Percentiles rank a stretch among this genome's conserved stretches.
These are phyloP conservation scores for Lagerstroemia speciosa DNA, from an alignment of 345 rosid species.

Conservation along the genomic window DNA sequence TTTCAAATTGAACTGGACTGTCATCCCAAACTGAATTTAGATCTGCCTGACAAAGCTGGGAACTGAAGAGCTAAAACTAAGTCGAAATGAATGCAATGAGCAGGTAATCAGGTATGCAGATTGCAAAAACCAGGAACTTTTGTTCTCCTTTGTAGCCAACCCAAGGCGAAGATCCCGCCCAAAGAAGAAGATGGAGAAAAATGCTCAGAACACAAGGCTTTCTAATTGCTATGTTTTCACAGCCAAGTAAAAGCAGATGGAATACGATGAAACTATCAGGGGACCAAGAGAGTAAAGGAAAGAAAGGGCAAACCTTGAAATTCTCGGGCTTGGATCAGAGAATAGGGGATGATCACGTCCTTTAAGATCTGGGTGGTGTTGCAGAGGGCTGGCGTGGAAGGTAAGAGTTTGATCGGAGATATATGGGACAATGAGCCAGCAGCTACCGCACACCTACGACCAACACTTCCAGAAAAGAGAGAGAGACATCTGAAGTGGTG, in stretches of 20 bases:
- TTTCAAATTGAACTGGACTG: background rate
- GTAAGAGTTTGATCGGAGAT: background rate
- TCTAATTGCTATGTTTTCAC: too few species aligned
- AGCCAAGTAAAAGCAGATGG: background rate
- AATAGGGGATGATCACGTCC: too few species aligned
- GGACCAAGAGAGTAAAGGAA: background rate
- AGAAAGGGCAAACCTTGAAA: background rate
- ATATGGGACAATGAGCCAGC: background rate
- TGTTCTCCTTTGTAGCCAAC: background rate
- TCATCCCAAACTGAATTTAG: background rate
- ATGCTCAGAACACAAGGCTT: background rate
- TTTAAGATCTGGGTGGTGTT: slow-evolving; percentile 17
- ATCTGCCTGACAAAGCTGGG: background rate
- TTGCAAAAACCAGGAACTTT: background rate
- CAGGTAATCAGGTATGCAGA: background rate
- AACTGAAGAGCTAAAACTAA: background rate
- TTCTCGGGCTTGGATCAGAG: too few species aligned
- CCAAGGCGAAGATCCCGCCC: background rate
- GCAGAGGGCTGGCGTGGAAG: background rate
- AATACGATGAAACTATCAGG: background rate
- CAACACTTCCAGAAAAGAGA: background rate
- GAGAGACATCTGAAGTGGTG: background rate
- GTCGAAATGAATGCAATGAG: background rate
- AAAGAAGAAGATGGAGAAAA: background rate
- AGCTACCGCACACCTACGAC: slow-evolving; percentile 1